Evolutionary conservation across 192 early-diverging fungal genomes (phyloP).

Genomic region (Coemansia reversa): DNA sequence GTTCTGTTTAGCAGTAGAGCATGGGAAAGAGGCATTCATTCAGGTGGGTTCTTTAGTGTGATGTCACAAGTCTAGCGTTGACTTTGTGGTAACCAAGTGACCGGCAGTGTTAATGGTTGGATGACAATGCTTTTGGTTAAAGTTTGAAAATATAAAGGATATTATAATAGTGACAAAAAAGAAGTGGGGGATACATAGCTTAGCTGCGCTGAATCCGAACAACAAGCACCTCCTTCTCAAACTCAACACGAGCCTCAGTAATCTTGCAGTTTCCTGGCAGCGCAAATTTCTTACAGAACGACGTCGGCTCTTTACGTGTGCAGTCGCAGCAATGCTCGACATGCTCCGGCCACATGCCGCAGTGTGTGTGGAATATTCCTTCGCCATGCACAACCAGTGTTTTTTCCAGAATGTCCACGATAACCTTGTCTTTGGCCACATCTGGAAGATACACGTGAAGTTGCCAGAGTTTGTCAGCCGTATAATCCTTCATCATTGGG

Average conservation of each 20-base stretch:
- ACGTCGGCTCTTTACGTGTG: constrained; percentile 45
- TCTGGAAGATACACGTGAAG: constrained; percentile 50
- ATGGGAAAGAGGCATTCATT: neutral
- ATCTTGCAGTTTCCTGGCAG: constrained; percentile 45
- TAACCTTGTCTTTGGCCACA: constrained; percentile 53
- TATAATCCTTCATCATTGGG: constrained; percentile 52
- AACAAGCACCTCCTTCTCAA: constrained; percentile 53
- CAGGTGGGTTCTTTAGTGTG: neutral
- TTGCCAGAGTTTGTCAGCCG: constrained; percentile 54
- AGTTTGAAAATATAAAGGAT: neutral
- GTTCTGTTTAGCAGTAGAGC: neutral
- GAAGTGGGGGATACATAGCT: neutral
- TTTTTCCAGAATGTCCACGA: constrained; percentile 39
- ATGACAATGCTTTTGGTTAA: neutral
- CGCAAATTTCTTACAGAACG: constrained; percentile 45
- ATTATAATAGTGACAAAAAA: neutral
- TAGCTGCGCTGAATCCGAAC: constrained; percentile 46
- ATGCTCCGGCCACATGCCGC: constrained; percentile 54
- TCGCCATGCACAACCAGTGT: constrained; percentile 47
- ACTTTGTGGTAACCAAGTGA: neutral
- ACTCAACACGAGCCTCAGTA: constrained; percentile 43
- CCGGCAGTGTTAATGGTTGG: too few relatives aligned
- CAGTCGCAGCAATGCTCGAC: constrained; percentile 54
- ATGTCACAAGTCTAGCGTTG: neutral
- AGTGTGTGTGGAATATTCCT: constrained; percentile 52